A percentile compares a stretch with the other conserved stretches of the same genome.
phyloP scores from a whole-genome alignment of 1,139 yeast genomes.

The Starmera stellimalicola region DNA sequence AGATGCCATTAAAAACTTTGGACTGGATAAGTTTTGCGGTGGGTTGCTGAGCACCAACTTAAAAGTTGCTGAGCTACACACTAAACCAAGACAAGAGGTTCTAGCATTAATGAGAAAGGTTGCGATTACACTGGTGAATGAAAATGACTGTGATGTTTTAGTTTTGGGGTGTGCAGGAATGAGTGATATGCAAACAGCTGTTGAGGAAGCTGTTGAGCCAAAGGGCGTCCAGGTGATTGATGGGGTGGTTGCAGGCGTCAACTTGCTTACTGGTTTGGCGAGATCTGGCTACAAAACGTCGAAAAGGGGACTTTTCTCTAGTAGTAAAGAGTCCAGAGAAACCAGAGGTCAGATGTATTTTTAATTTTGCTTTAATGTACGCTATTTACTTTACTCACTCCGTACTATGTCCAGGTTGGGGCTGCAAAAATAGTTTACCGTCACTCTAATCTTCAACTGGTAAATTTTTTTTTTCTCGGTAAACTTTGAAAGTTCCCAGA shows the following conservation, averaged over 20 bases:
- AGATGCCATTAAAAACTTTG: constrained; percentile 21
- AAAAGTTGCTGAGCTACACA: constrained; percentile 24
- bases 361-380: background rate
- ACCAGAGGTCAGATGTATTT: constrained; percentile 13
- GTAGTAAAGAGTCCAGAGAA: constrained; percentile 10
- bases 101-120: constrained; percentile 18
- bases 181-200: constrained; percentile 26
- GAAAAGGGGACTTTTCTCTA: constrained; percentile 10
- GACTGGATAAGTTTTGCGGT: constrained; percentile 22
- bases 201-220: constrained; percentile 18
- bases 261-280: constrained; percentile 12
- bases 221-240: constrained; percentile 14
- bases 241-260: constrained; percentile 15
- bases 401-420: no score
- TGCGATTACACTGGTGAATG: constrained; percentile 19
- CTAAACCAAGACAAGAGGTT: constrained; percentile 23
- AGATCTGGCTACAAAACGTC: constrained; percentile 14
- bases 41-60: constrained; percentile 25
- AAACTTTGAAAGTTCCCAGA: no score
- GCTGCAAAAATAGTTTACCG: no score
- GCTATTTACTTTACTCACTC: no score
- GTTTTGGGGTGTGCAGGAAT: constrained; percentile 28
- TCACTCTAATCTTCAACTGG: no score
- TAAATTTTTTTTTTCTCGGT: no score
- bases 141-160: constrained; percentile 22